Evolutionary conservation across 495 filamentous ascomycete genomes (phyloP).

Genomic region (Penicillium egyptiacum): DNA sequence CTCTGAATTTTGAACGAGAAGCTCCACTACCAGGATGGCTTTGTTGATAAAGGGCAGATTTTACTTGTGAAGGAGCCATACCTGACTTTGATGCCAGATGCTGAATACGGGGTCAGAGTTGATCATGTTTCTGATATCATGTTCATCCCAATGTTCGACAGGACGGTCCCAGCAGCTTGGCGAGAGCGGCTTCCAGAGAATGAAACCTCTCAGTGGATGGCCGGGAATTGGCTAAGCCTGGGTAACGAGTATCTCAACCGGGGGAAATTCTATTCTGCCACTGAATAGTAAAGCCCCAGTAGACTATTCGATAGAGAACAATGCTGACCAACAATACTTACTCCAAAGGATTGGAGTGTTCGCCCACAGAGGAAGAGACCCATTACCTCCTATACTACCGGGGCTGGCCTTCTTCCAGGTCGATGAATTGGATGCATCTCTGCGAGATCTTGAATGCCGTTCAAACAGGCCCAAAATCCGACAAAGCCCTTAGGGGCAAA

Average conservation of each 20-base stretch:
- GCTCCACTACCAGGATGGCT: conserved; percentile 15
- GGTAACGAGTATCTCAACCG: conserved; percentile 37
- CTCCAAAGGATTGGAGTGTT: conserved; percentile 25
- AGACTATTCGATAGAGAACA: background rate
- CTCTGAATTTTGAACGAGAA: conserved; percentile 46
- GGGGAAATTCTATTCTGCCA: conserved; percentile 18
- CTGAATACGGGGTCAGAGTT: conserved; percentile 42
- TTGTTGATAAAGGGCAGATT: conserved; percentile 32
- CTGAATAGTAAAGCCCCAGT: conserved; percentile 21
- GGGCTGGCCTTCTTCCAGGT: conserved; percentile 41
- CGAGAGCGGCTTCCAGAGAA: conserved; percentile 12
- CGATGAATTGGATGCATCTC: conserved; percentile 46
- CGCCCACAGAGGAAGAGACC: conserved; percentile 15
- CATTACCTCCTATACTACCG: conserved; percentile 37
- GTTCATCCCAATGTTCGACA: conserved; percentile 30
- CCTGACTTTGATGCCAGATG: conserved; percentile 36
- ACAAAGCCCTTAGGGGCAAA: conserved; percentile 48
- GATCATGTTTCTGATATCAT: conserved; percentile 53
- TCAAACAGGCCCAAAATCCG: conserved; percentile 21
- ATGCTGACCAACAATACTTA: conserved; percentile 23
- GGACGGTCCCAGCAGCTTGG: conserved; percentile 36
- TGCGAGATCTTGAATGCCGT: conserved; percentile 29
- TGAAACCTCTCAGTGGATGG: conserved; percentile 18
- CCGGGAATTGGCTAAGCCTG: conserved; percentile 31
- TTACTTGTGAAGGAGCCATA: conserved; percentile 55